phyloP scores from a whole-genome alignment of 2,329 filamentous ascomycete species.

The Neonectria neomacrospora region DNA sequence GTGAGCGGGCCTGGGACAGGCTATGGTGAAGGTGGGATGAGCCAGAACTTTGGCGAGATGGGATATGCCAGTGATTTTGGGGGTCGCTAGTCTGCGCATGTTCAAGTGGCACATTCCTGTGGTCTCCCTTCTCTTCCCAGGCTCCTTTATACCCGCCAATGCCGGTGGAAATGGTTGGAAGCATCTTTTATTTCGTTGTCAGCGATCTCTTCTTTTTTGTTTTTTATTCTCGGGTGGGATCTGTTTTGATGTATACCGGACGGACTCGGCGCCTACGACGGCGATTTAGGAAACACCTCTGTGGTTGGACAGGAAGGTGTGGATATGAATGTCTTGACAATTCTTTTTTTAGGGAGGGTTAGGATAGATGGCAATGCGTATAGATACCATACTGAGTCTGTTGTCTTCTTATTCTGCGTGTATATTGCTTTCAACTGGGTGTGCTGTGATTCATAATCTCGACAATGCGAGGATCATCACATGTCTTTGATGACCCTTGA shows the following conservation, averaged over 20 bases:
- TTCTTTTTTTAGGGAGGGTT: conserved; percentile 31
- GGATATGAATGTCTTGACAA: conserved; percentile 23
- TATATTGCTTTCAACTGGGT: background rate
- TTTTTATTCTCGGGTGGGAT: conserved; percentile 18
- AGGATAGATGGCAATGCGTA: conserved; percentile 45
- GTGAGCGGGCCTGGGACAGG: conserved; percentile 71
- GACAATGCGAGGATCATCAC: background rate
- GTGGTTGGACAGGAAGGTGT: conserved; percentile 24
- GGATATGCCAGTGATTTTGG: conserved; percentile 46
- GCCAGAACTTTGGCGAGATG: conserved; percentile 60
- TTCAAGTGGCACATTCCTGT: conserved; percentile 15
- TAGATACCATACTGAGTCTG: conserved; percentile 46
- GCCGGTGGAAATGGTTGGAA: conserved; percentile 11
- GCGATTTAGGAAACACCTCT: conserved; percentile 29
- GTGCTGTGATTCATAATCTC: conserved; percentile 15
- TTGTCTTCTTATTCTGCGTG: conserved; percentile 18
- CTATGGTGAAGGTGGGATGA: conserved; percentile 66
- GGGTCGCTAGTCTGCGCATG: conserved; percentile 33
- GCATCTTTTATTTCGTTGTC: conserved; percentile 24
- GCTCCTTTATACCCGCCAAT: conserved; percentile 9
- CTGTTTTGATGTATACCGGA: conserved; percentile 24
- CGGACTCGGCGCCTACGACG: conserved; percentile 29
- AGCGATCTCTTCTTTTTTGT: conserved; percentile 22
- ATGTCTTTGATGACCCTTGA: background rate
- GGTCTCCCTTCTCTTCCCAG: conserved; percentile 12